Evolutionary conservation across 352 stramenopile genomes (phyloP), one percentile per base, ranked within the genome.

Genomic region (Pythium oligandrum): DNA sequence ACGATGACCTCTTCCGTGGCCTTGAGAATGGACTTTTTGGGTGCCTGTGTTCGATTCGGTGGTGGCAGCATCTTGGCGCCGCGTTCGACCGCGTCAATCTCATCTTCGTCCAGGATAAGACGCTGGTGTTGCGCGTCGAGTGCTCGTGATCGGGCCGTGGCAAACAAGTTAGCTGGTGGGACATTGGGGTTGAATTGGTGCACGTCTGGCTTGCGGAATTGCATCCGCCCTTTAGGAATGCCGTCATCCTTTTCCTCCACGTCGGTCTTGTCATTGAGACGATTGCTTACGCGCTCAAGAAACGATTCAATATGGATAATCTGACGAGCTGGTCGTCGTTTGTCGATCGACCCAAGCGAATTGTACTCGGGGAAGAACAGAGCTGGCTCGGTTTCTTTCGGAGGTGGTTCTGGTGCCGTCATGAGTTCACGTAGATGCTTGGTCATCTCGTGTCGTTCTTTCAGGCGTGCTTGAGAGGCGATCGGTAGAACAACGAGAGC

Each of bases 281-380:
- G 68, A 40, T 68, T 71, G 11, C 39, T 44, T 40, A 83, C 45
- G 2, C 70, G 70, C 53, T 90, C 77, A 1, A 76, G 76, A 32
- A 90, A 53, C 6, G 76, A 80, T 33, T 89, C 75, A 31, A 89
- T 62, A 7, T 81, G 40, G 43, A 86, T 71, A 1, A 61, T 73
- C 60, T 84, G 71, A 35, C 75, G 73, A 1, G 70, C 48, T 2
- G 73, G 75, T n/a, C 75, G 68, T 30, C 71, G 71, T 55, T 67
- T 70, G 43, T 83, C 62, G 38, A 78, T 73, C n/a, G 78, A 86
- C 0, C 78, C 78, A 6, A 88, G 58, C 37, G 77, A 88, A 40
- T 86, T 84, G 46, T 78, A 86, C 34, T 78, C 73, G 6, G 74
- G 71, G 2, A 86, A 50, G 37, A 82, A 75, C 37, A 83, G 64